Evolutionary conservation across 176 grass and related monocot genomes (phyloP), one percentile per base, ranked within the genome.

Genomic region (Oryza longistaminata): DNA sequence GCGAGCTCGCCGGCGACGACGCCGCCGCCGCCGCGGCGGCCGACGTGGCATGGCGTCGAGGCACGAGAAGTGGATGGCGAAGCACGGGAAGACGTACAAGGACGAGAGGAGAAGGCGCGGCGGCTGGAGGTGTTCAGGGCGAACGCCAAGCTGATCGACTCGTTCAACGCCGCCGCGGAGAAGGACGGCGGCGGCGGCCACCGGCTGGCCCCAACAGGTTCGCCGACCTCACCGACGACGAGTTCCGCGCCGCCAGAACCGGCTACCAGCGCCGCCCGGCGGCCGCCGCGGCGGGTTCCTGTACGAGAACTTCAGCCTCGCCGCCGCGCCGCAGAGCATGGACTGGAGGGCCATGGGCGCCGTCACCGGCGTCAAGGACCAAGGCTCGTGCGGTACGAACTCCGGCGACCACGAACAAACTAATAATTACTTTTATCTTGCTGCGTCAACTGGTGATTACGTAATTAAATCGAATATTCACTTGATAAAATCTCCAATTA

Each of bases 291-390:
- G 1, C 8, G 11, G 39, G 75, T 93, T 93, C 91, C 71, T 67
- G 85, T 88, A 93, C 58, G 85, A 88, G 82, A 93, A 90, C 55
- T 73, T 86, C 64, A 90, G 85, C 80, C 75, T 90, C 48, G 75
- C 37, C 0, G 82, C 75, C 19, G 82, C 71, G 61, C 42, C 79
- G 1, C 49, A 52, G 80, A 81, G 81, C 82, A 7, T 88, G 78
- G 92, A 93, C 60, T 93, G 92, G 92, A 79, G 92, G 70, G 14
- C 14, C 4, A 90, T 76, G 85, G 92, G 92, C 24, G 88, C 86
- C 0, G 92, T 93, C 86, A 93, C 92, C 37, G 85, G 88, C 68
- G 80, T 93, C 88, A 93, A 93, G 82, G 85, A 93, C 83, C 92
- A 93, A 50, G 92, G 92, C 55, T 55, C 48, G 4, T 93, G 92